Percentiles rank a stretch among this genome's conserved stretches.
These are phyloP conservation scores for Chlorokybus atmophyticus DNA, from an alignment of 139 green algal genomes.

Conservation along the genomic window DNA sequence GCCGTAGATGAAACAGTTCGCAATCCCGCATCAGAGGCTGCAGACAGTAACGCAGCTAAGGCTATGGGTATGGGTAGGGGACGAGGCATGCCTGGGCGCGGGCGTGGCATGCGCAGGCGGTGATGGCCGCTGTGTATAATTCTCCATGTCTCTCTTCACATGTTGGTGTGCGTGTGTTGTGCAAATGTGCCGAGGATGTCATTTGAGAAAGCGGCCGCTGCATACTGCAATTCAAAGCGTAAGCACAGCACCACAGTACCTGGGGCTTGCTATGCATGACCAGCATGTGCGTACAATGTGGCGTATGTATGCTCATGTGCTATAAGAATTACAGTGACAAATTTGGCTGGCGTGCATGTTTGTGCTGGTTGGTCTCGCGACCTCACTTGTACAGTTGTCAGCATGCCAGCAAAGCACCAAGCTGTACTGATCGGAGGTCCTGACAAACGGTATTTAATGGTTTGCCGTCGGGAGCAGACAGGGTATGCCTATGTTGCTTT, in stretches of 20 bases:
- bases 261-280: not conserved
- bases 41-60: not conserved
- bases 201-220: not conserved
- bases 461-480: too few relatives aligned
- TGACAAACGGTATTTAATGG: too few relatives aligned
- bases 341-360: too few relatives aligned
- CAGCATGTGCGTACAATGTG: not conserved
- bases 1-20: constrained; percentile 92
- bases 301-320: too few relatives aligned
- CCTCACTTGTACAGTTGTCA: too few relatives aligned
- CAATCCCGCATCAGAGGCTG: constrained; percentile 50
- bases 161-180: not conserved
- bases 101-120: constrained; percentile 28
- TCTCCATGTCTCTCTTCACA: not conserved
- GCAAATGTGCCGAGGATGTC: not conserved
- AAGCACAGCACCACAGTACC: not conserved
- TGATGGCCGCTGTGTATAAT: constrained; percentile 3
- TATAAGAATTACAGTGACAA: too few relatives aligned
- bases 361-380: too few relatives aligned
- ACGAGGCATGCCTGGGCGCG: constrained; percentile 17
- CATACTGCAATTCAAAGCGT: not conserved
- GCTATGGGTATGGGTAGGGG: constrained; percentile 3
- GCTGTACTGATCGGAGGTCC: too few relatives aligned
- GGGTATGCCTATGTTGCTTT: too few relatives aligned
- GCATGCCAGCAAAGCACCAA: too few relatives aligned